Evolutionary conservation across 2,329 filamentous ascomycete species (phyloP).

Genomic region (Sporothrix curviconia): DNA sequence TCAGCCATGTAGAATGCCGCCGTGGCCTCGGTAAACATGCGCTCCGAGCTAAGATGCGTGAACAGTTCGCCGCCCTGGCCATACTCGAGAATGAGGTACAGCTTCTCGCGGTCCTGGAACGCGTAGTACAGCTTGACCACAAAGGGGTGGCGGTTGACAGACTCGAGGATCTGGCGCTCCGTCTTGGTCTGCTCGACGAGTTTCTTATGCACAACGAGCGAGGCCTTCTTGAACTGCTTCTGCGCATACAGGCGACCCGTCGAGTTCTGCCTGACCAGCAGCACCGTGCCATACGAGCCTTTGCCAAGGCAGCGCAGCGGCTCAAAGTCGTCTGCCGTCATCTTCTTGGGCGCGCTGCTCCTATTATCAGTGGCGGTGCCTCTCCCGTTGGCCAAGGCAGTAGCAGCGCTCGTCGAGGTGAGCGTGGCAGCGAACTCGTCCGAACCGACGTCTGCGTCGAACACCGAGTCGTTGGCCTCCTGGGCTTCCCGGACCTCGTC

Average conservation of each 20-base stretch:
- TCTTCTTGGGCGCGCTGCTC: constrained; percentile 61
- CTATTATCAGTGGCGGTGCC: constrained; percentile 4
- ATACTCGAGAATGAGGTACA: constrained; percentile 96
- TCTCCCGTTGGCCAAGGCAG: not conserved
- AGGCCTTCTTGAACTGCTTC: constrained; percentile 98
- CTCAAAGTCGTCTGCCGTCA: constrained; percentile 86
- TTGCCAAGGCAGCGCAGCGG: constrained; percentile 88
- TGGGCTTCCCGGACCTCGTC: constrained; percentile 1
- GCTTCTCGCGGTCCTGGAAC: constrained; percentile 95
- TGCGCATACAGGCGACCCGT: constrained; percentile 92
- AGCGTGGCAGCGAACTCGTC: not conserved
- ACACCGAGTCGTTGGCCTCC: not conserved
- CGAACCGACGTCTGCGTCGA: not conserved
- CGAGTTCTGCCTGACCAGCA: constrained; percentile 81
- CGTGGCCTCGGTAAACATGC: constrained; percentile 86
- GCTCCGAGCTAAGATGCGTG: constrained; percentile 85
- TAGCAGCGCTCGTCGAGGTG: not conserved
- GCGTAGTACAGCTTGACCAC: constrained; percentile 98
- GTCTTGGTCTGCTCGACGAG: constrained; percentile 96
- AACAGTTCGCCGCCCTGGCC: constrained; percentile 96
- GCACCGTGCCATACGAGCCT: constrained; percentile 89
- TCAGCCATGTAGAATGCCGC: constrained; percentile 98
- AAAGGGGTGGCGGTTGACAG: constrained; percentile 92
- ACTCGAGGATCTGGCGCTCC: constrained; percentile 89
- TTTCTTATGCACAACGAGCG: constrained; percentile 89